These are phyloP conservation scores for Coniochaeta ligniaria DNA, from an alignment of 2,329 filamentous ascomycete species.

Conservation along the genomic window DNA sequence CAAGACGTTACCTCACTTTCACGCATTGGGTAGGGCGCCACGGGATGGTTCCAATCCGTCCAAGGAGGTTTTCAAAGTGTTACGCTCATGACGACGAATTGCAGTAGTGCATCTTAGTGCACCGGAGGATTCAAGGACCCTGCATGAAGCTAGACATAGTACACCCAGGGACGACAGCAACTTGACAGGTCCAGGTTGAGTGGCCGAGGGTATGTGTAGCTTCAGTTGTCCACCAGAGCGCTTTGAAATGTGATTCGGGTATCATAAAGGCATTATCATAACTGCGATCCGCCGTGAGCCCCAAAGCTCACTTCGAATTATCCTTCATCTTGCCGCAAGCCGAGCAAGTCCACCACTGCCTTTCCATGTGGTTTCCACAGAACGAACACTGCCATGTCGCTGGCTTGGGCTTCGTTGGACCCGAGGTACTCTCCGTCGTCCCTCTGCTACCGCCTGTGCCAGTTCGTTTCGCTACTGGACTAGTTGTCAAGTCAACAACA, in stretches of 20 bases:
- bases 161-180: too few species aligned
- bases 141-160: neutral
- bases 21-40: too few species aligned
- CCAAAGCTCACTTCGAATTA: slow-evolving; percentile 25
- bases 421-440: neutral
- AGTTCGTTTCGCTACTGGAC: slow-evolving; percentile 2
- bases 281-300: neutral
- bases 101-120: neutral
- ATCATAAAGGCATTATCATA: neutral
- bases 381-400: slow-evolving; percentile 43
- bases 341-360: slow-evolving; percentile 50
- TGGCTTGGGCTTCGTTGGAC: slow-evolving; percentile 10
- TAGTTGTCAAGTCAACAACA: slow-evolving; percentile 8
- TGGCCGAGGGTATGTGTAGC: too few species aligned
- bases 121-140: neutral
- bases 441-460: neutral
- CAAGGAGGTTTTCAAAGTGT: too few species aligned
- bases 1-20: too few species aligned
- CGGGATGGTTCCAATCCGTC: neutral
- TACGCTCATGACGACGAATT: neutral
- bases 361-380: slow-evolving; percentile 44
- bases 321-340: slow-evolving; percentile 48
- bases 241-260: neutral
- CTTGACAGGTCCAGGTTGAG: too few species aligned
- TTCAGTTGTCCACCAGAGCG: neutral